Base-by-base conservation (phyloP, 2,329 filamentous ascomycete species). In the Epichloe coenophiala region DNA sequence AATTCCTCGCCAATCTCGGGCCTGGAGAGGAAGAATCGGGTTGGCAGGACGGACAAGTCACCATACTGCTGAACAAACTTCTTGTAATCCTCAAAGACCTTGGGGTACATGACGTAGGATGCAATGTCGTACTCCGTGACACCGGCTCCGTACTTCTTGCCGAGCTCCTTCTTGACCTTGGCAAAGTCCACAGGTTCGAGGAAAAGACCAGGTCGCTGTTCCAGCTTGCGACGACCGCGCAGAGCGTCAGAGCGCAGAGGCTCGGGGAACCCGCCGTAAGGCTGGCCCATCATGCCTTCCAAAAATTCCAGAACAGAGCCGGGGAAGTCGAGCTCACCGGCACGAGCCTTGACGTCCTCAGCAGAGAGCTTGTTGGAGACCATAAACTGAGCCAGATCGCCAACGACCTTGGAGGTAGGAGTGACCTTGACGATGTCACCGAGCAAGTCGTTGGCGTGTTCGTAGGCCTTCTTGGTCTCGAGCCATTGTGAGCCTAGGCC, bases 401-500 rank as follows among this genome's bases (percentile, higher is more conserved):
- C 93, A 40, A 97, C 93, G 43, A 98, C 93, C 82, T 98, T 98
- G 66, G 91, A 97, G 15, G 93, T 98, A 36, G 93, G 93, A 1
- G 93, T 98, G 62, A 98, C 93, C 79, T 98, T 98, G 77, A 98
- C 91, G 58, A 98, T 95, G 64, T 98, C 93, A 53, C 93, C 93
- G 38, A 98, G 86, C 48, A 98, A 79, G 59, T 94, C 86, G 67
- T 98, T 98, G 68, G 93, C 93, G 58, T 95, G 83, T 70, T 96
- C 91, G 69, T 98, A 98, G 0, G 93, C 91, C 78, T 97, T 97
- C 84, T 98, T 98, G 54, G 93, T 98, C 74, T 96, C 88, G 13
- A 91, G 84, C 93, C 93, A 98, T 71, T 96, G 88, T 56, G 88
- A 84, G 62, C 93, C 93, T 23, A 98, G 86, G 64, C 93, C 93